Base-by-base conservation (phyloP, 1,284 basidiomycete genomes). In the Ganoderma multipileum region DNA sequence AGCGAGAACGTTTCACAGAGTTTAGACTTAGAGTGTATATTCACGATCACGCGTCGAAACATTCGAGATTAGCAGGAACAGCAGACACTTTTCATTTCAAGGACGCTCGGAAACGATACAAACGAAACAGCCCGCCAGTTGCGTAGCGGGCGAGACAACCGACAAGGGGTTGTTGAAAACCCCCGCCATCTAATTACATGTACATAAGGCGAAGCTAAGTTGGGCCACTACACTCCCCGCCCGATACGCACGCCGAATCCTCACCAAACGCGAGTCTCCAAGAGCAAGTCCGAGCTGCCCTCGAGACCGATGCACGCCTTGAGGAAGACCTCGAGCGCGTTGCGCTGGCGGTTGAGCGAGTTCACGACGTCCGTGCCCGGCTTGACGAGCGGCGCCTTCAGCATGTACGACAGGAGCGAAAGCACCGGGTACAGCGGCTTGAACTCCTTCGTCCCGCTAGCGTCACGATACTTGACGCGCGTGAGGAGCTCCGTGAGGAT, bases 381-480 rank as follows among this genome's bases (percentile, higher is more conserved):
- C 89, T 99, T 99, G 84, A 98, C 96, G 75, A 98, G 89, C 36
- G 97, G 96, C 0, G 97, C 97, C 88, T 98, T 97, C 83, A 97
- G 92, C 95, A 97, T 97, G 87, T 96, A 98, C 64, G 91, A 94
- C 66, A 98, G 86, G 71, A 98, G 87, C 59, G 95, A 97, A 61
- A 98, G 86, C 65, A 98, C 93, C 14, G 92, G 88, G 86, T 98
- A 95, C 38, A 98, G 84, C 0, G 93, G 92, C 74, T 89, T 84
- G 83, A 95, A 97, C 58, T 94, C 76, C 72, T 82, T 79, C 68
- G 74, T 79, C 30, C 79, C 79, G 68, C 82, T 83, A 81, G 82
- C 72, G 55, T 86, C 86, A 76, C 94, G 91, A 86, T 98, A 99
- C 79, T 91, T 85, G 81, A 99, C 88, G 72, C 98, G 96, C 57